phyloP scores from a whole-genome alignment of 495 filamentous ascomycete species.

The Eremomyces bilateralis region DNA sequence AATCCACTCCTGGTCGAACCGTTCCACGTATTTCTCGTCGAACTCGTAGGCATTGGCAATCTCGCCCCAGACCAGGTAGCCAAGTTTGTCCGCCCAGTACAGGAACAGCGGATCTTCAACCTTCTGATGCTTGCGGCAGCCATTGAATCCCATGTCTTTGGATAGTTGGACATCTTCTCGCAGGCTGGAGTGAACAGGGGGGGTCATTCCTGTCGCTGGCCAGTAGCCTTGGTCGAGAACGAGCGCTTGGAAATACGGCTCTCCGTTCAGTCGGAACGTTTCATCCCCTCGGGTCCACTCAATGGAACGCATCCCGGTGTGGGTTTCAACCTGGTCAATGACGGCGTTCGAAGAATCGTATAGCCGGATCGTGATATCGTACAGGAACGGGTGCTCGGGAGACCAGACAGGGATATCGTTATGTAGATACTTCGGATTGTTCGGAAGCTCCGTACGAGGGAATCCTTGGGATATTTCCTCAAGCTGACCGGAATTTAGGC shows the following conservation, averaged over 20 bases:
- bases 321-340: constrained; percentile 11
- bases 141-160: constrained; percentile 14
- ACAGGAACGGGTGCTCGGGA: constrained; percentile 11
- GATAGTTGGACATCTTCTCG: constrained; percentile 9
- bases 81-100: constrained; percentile 17
- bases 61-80: constrained; percentile 18
- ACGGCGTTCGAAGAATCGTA: constrained; percentile 4
- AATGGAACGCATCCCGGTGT: constrained; percentile 13
- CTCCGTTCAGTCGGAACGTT: constrained; percentile 9
- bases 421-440: constrained; percentile 3
- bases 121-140: constrained; percentile 16
- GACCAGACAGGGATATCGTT: constrained; percentile 10
- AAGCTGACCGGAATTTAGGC: constrained; percentile 5
- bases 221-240: constrained; percentile 15
- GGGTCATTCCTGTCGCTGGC: constrained; percentile 12
- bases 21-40: constrained; percentile 26
- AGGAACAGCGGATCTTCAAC: constrained; percentile 18
- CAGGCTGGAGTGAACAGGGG: constrained; percentile 7
- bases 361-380: constrained; percentile 10
- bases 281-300: constrained; percentile 9
- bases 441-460: too few relatives aligned
- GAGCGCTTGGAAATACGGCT: constrained; percentile 12
- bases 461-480: too few relatives aligned
- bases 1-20: constrained; percentile 33
- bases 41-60: constrained; percentile 24